Evolutionary conservation across 306 rosid genomes (phyloP).

Genomic region (Corylus americana): DNA sequence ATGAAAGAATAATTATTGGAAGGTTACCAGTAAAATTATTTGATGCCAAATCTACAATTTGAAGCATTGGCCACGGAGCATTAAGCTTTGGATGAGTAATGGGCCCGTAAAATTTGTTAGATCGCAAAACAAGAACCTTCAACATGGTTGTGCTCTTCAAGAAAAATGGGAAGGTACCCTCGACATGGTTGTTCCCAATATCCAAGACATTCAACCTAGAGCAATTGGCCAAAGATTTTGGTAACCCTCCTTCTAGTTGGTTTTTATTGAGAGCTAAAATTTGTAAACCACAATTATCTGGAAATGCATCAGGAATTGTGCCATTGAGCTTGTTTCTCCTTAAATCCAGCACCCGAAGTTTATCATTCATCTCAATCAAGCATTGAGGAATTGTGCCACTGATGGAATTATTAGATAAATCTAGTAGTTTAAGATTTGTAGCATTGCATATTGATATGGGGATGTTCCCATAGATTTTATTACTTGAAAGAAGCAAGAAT

Average conservation of each 20-base stretch:
- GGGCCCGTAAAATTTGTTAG: slow-evolving; percentile 35
- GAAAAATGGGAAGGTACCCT: no score
- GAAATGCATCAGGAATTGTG: slow-evolving; percentile 23
- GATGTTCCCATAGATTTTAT: slow-evolving; percentile 4
- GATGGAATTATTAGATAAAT: slow-evolving; percentile 31
- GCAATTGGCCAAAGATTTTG: slow-evolving; percentile 16
- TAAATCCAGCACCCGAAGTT: slow-evolving; percentile 24
- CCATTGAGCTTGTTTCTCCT: slow-evolving; percentile 26
- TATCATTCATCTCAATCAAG: not conserved
- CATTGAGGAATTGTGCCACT: slow-evolving; percentile 39
- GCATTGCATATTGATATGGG: slow-evolving; percentile 38
- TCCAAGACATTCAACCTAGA: slow-evolving; percentile 2
- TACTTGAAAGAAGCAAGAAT: not conserved
- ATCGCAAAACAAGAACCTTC: slow-evolving; percentile 43
- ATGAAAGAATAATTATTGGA: slow-evolving; percentile 3
- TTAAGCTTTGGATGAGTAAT: not conserved
- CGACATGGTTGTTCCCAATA: no score
- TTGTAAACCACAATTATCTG: not conserved
- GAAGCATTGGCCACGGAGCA: not conserved
- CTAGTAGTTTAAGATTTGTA: slow-evolving; percentile 27
- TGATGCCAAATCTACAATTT: not conserved
- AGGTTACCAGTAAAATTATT: not conserved
- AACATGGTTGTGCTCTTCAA: slow-evolving; percentile 22
- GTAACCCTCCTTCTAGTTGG: slow-evolving; percentile 33
- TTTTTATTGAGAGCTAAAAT: slow-evolving; percentile 34